Percentiles rank a stretch among this genome's conserved stretches.
These are phyloP conservation scores for Epichloe gansuensis DNA, from an alignment of 2,329 filamentous ascomycete species.

Conservation along the genomic window DNA sequence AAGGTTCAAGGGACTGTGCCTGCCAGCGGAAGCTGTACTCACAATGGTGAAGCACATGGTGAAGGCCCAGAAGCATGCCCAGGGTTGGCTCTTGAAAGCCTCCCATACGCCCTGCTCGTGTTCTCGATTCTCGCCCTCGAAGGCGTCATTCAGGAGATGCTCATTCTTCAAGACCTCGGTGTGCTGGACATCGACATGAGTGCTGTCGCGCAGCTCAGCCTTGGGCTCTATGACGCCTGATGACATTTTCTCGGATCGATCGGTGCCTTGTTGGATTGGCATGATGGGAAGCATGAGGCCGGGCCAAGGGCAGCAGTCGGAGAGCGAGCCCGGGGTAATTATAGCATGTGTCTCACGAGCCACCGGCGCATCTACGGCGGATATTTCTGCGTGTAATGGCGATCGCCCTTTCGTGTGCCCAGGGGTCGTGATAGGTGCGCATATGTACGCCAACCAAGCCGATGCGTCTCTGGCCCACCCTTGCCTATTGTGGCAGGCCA, in stretches of 20 bases:
- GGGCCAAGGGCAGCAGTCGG: background rate
- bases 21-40: slow-evolving; percentile 9
- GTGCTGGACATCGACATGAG: slow-evolving; percentile 17
- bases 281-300: background rate
- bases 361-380: background rate
- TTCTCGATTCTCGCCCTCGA: slow-evolving; percentile 30
- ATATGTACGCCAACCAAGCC: background rate
- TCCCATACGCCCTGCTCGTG: slow-evolving; percentile 26
- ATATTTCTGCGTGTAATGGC: background rate
- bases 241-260: background rate
- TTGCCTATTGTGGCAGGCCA: no score
- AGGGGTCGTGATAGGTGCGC: slow-evolving; percentile 1
- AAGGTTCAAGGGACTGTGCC: no score
- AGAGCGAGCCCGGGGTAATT: background rate
- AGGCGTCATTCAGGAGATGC: slow-evolving; percentile 27
- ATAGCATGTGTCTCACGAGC: background rate
- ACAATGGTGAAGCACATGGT: slow-evolving; percentile 38
- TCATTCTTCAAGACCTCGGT: slow-evolving; percentile 22
- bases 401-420: background rate
- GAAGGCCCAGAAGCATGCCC: slow-evolving; percentile 34
- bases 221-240: slow-evolving; percentile 1
- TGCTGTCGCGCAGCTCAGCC: background rate
- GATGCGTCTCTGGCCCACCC: background rate
- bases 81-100: slow-evolving; percentile 27
- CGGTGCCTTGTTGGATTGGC: background rate